Base-by-base conservation (phyloP, 441 rosid genomes). In the Arabidopsis lyrata region DNA sequence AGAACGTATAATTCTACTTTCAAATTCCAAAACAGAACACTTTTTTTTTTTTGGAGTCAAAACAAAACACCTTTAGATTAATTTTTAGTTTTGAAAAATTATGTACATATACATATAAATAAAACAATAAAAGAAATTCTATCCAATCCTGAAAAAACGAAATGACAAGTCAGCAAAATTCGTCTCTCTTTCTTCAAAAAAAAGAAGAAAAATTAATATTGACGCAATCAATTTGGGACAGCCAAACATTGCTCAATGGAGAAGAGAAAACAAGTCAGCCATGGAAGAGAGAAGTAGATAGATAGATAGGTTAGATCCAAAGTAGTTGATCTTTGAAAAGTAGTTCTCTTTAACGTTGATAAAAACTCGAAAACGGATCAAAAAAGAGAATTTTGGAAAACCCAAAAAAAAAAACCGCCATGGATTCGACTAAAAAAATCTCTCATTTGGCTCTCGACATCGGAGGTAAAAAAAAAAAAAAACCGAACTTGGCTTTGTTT, bases 391-490 rank as follows among this genome's bases (percentile, higher is more conserved):
- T 31, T 1, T 42, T 36, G 44, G 13, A 16, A 11, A 16, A 65
- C 1, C 9, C 12, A 0, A 4, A 48, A 11, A 48, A 5, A 62
- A 15, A 59, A 5, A 3, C 52, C 8, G 13, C 71, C 63, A 77
- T 77, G 81, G 81, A 77, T 66, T 49, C 80, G 59, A 48, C 53
- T 44, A 24, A 48, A 48, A 35, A 80, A 80, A 84, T 84, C 61
- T 86, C 93, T 77, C 98, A 85, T 80, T 76, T 93, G 86, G 91
- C 97, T 77, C 84, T 93, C 63, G 97, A 93, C 82, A 88, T 93
- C 73, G 98, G 98, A 91, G 98, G 97, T 90, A 59, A 62, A 15
- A 6, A 0, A 1, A 12, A 1, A 12, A 13, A 9, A 56, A 32
- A 1, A 4, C 45, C 31, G 3, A 36, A 20, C 12, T 36, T 59